phyloP scores from a whole-genome alignment of 2,329 filamentous ascomycete species.

The Amauroascus niger region DNA sequence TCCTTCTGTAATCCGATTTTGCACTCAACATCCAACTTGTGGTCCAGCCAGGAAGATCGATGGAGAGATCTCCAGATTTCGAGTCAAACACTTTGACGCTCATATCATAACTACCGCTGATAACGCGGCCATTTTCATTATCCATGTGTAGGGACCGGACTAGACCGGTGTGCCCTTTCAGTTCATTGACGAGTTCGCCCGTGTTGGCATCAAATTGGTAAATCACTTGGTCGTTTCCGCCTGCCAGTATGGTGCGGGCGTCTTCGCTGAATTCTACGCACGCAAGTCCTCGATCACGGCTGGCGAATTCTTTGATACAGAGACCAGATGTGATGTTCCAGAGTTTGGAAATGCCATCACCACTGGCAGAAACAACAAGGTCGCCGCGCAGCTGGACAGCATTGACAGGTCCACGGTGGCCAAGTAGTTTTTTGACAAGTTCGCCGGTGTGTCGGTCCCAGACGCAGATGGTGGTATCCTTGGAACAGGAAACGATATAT shows the following conservation, averaged over 20 bases:
- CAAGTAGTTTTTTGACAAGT: slow-evolving; percentile 67
- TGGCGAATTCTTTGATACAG: slow-evolving; percentile 79
- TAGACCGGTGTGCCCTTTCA: slow-evolving; percentile 72
- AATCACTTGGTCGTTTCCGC: slow-evolving; percentile 90
- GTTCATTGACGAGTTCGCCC: slow-evolving; percentile 69
- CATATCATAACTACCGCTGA: slow-evolving; percentile 90
- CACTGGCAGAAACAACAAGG: slow-evolving; percentile 83
- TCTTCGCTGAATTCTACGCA: slow-evolving; percentile 96
- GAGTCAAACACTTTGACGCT: slow-evolving; percentile 93
- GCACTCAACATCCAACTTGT: slow-evolving; percentile 93
- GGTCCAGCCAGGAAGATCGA: slow-evolving; percentile 90
- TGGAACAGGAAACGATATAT: slow-evolving; percentile 94
- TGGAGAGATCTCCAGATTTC: slow-evolving; percentile 63
- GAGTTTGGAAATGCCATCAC: slow-evolving; percentile 84
- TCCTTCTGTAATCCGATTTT: slow-evolving; percentile 88
- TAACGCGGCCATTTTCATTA: slow-evolving; percentile 69
- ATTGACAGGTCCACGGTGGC: slow-evolving; percentile 88
- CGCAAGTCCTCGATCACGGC: slow-evolving; percentile 85
- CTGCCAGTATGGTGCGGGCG: slow-evolving; percentile 83
- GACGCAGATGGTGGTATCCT: slow-evolving; percentile 86
- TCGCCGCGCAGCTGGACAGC: slow-evolving; percentile 91
- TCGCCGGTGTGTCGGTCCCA: slow-evolving; percentile 77
- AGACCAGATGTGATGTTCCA: slow-evolving; percentile 89
- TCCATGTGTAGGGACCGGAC: slow-evolving; percentile 89
- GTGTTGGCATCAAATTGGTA: slow-evolving; percentile 94